phyloP scores from a whole-genome alignment of 2,329 filamentous ascomycete genomes.

The Diaporthe sp. region DNA sequence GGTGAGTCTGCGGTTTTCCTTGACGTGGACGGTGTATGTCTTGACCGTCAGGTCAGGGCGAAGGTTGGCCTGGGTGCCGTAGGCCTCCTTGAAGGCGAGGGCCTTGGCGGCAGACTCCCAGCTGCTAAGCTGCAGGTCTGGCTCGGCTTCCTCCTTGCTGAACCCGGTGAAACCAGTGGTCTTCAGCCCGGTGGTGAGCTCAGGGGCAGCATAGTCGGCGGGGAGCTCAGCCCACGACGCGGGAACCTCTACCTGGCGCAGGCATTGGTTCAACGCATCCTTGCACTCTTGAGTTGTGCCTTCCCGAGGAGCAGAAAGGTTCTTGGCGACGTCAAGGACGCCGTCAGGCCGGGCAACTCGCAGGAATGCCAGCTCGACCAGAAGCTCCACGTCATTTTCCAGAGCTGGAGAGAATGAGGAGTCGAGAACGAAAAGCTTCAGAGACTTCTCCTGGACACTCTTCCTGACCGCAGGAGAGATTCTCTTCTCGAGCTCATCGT shows the following conservation, averaged over 20 bases:
- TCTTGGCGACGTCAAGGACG: conserved; percentile 74
- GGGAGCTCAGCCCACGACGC: conserved; percentile 84
- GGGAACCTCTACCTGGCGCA: conserved; percentile 82
- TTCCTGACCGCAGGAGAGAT: conserved; percentile 80
- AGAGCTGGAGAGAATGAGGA: conserved; percentile 76
- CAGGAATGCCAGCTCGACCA: conserved; percentile 87
- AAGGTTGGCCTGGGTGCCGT: conserved; percentile 78
- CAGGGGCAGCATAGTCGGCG: conserved; percentile 65
- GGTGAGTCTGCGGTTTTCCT: conserved; percentile 95
- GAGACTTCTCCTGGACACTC: conserved; percentile 76
- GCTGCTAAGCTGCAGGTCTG: conserved; percentile 74
- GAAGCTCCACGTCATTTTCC: conserved; percentile 74
- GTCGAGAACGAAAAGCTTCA: conserved; percentile 84
- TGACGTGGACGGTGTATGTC: conserved; percentile 89
- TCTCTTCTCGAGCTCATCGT: conserved; percentile 91
- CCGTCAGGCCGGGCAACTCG: conserved; percentile 80
- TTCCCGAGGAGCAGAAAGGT: conserved; percentile 70
- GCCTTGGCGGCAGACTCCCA: conserved; percentile 91
- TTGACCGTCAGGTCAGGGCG: conserved; percentile 89
- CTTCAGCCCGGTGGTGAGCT: conserved; percentile 75
- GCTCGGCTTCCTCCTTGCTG: conserved; percentile 81
- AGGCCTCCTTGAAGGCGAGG: conserved; percentile 94
- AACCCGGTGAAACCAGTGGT: conserved; percentile 87
- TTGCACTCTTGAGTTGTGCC: conserved; percentile 68
- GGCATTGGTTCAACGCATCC: conserved; percentile 76